Evolutionary conservation across 345 rosid species (phyloP).

Genomic region (Gossypium anomalum): DNA sequence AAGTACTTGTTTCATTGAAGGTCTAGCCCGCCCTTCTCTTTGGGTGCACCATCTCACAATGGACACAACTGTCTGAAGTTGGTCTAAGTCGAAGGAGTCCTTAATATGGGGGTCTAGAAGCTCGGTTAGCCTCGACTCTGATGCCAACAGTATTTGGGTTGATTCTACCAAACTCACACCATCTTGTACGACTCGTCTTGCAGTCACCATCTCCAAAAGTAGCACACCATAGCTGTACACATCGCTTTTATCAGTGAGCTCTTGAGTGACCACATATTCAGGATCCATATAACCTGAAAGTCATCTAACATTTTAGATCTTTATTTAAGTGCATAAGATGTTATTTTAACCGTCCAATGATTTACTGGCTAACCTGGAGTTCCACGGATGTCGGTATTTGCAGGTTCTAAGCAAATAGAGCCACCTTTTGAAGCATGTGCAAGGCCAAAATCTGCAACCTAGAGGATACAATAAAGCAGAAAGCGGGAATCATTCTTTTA

Average conservation of each 20-base stretch:
- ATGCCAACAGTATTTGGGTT: constrained; percentile 46
- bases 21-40: constrained; percentile 71
- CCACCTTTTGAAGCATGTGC: constrained; percentile 89
- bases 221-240: constrained; percentile 92
- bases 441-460: constrained; percentile 98
- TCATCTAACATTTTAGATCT: constrained; percentile 14
- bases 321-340: neutral
- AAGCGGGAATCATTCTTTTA: neutral
- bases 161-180: constrained; percentile 74
- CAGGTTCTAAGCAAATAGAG: constrained; percentile 82
- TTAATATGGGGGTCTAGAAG: constrained; percentile 61
- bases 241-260: constrained; percentile 89
- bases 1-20: constrained; percentile 84
- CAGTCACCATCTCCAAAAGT: constrained; percentile 75
- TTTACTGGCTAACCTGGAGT: constrained; percentile 73
- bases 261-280: constrained; percentile 77
- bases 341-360: neutral
- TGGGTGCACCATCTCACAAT: constrained; percentile 90
- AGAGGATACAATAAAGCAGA: constrained; percentile 23
- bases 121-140: constrained; percentile 52
- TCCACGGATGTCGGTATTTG: constrained; percentile 82
- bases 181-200: constrained; percentile 69
- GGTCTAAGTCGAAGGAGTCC: constrained; percentile 64
- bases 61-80: constrained; percentile 57
- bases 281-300: constrained; percentile 93